Evolutionary conservation across 306 rosid species (phyloP).

Genomic region (Cucurbita argyrosperma): DNA sequence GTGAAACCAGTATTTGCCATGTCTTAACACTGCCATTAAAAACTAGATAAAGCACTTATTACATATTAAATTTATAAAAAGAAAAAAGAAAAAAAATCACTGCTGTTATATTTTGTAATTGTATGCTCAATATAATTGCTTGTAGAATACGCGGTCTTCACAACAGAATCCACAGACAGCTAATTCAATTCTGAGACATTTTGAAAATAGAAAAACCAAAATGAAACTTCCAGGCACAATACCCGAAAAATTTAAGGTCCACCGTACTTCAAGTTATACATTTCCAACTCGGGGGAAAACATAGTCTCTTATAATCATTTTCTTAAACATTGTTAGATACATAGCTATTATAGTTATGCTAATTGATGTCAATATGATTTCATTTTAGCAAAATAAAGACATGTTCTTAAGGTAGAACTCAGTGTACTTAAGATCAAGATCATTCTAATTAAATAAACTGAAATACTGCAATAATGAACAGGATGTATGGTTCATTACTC

Average conservation of each 20-base stretch:
- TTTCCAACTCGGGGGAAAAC: neutral
- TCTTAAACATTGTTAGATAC: neutral
- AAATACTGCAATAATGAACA: neutral
- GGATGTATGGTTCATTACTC: conserved; percentile 13
- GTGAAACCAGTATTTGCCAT: neutral
- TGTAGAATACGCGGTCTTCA: neutral
- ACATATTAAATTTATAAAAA: neutral
- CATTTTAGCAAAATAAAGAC: neutral
- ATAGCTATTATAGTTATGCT: neutral
- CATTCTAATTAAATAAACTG: neutral
- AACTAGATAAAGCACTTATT: neutral
- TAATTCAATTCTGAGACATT: neutral
- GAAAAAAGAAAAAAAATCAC: neutral
- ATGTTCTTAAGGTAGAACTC: neutral
- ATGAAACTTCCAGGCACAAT: neutral
- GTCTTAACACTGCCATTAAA: neutral
- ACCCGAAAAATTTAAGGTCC: neutral
- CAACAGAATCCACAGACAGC: neutral
- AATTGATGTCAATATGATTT: neutral
- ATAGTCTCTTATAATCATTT: neutral
- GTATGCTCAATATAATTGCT: neutral
- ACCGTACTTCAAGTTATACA: neutral
- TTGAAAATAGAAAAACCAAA: neutral
- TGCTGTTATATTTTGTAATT: neutral
- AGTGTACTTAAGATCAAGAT: neutral